Evolutionary conservation across 75 land plant genomes (phyloP), one percentile per base, ranked within the genome.

Genomic region (Pinus tabuliformis): DNA sequence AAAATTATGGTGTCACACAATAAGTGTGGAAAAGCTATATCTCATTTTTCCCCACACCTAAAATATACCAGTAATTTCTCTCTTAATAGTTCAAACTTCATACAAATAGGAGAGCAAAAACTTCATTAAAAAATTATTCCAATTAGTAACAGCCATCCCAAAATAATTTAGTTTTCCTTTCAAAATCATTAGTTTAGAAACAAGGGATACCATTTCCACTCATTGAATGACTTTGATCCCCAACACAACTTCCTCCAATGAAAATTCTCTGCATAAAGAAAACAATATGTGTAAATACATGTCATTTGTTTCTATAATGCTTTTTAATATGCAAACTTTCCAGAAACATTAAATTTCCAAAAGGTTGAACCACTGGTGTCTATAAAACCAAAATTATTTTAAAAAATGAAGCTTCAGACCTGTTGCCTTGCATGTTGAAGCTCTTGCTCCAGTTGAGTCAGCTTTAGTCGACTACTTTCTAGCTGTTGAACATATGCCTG

Each of bases 401-500:
- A 68, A 61, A 65, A 73, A 58, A 63, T n/a, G 49, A 79, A 14
- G 39, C 49, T 30, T 22, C 39, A 30, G 58, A 93, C 98, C 87
- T 95, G 96, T 68, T 95, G 98, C 33, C 96, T 89, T 24, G 97
- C 98, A 59, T 92, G 82, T 59, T 87, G 89, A 61, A 95, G 89
- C 77, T 93, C 98, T 73, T 95, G 96, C 80, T 95, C 98, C 5
- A 95, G 88, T 58, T 95, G 96, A 16, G 85, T 86, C 56, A 95
- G 56, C 76, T 91, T 93, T 74, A 95, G 17, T n/a, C 98, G 77
- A 62, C 98, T 95, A 60, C 79, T 87, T 80, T 95, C 98, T 8
- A 95, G 84, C 70, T 95, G 98, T 65, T 95, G 96, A 22, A 95
- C 98, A 78, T 95, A 95, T 52, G 94, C 96, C 98, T 95, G 59